Conservation (phyloP, 2,329 filamentous ascomycete species). For the Botrytis deweyae region DNA sequence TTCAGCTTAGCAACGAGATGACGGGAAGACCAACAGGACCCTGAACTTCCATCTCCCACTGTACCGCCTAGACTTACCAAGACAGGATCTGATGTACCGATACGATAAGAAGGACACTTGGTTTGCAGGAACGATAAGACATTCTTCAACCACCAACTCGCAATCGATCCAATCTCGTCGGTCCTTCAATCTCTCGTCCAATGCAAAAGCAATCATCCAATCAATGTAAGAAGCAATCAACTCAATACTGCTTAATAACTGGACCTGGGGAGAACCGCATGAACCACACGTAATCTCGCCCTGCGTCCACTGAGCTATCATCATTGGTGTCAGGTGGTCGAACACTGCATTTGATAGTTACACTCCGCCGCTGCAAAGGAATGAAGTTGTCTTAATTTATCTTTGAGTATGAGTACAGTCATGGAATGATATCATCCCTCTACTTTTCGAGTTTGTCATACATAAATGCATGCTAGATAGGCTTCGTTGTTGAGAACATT, state of each 20-base stretch:
- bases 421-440: slow-evolving; percentile 5
- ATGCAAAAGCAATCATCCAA: background rate
- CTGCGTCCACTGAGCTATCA: slow-evolving; percentile 2
- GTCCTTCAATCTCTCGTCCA: background rate
- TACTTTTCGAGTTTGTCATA: background rate
- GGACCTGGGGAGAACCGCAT: background rate
- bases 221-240: background rate
- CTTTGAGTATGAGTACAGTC: background rate
- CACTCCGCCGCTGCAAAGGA: background rate
- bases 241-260: background rate
- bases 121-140: slow-evolving; percentile 12
- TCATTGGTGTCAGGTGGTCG: slow-evolving; percentile 10
- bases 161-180: slow-evolving; percentile 7
- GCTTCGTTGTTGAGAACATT: slow-evolving; percentile 6
- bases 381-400: background rate
- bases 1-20: background rate
- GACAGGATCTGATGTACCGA: background rate
- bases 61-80: slow-evolving; percentile 7
- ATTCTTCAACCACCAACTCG: background rate
- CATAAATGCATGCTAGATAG: background rate
- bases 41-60: slow-evolving; percentile 5
- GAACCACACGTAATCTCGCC: background rate
- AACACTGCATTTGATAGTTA: background rate
- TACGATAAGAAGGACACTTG: background rate
- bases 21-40: background rate